Conservation (phyloP, 345 rosid genomes). For the Lumnitzera littorea region DNA sequence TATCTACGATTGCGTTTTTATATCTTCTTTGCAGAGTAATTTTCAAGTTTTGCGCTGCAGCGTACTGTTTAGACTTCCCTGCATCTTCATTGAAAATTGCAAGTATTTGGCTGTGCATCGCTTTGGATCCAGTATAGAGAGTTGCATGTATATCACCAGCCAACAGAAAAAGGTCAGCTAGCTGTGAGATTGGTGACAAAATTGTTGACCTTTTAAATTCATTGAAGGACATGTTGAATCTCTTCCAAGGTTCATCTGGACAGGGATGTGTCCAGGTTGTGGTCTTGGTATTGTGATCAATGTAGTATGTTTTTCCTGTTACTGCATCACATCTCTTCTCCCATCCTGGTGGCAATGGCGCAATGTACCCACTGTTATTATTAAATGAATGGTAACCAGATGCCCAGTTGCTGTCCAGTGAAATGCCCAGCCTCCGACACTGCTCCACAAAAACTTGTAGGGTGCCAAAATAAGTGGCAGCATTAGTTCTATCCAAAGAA, state of each 20-base stretch:
- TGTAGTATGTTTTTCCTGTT: constrained; percentile 79
- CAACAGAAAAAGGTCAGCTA: constrained; percentile 90
- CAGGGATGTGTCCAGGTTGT: constrained; percentile 98
- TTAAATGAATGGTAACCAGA: constrained; percentile 53
- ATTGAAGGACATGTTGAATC: constrained; percentile 88
- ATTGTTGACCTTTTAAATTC: constrained; percentile 85
- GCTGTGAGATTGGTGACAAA: constrained; percentile 75
- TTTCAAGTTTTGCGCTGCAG: constrained; percentile 89
- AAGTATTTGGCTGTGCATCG: constrained; percentile 98
- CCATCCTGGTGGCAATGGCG: constrained; percentile 98
- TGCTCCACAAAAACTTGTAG: constrained; percentile 97
- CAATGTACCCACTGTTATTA: constrained; percentile 55
- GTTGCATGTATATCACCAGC: constrained; percentile 98
- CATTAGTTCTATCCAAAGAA: constrained; percentile 96
- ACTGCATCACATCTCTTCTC: constrained; percentile 89
- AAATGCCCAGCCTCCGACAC: constrained; percentile 75
- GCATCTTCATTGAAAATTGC: constrained; percentile 91
- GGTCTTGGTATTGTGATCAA: constrained; percentile 90
- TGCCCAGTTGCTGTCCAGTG: constrained; percentile 76
- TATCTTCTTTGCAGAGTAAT: constrained; percentile 91
- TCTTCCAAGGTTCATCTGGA: constrained; percentile 98
- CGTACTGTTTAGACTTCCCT: constrained; percentile 79
- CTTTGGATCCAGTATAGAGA: constrained; percentile 98
- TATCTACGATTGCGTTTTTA: constrained; percentile 80
- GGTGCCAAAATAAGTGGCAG: constrained; percentile 93